phyloP scores from a whole-genome alignment of 2,329 filamentous ascomycete species.

The Cercospora beticola region DNA sequence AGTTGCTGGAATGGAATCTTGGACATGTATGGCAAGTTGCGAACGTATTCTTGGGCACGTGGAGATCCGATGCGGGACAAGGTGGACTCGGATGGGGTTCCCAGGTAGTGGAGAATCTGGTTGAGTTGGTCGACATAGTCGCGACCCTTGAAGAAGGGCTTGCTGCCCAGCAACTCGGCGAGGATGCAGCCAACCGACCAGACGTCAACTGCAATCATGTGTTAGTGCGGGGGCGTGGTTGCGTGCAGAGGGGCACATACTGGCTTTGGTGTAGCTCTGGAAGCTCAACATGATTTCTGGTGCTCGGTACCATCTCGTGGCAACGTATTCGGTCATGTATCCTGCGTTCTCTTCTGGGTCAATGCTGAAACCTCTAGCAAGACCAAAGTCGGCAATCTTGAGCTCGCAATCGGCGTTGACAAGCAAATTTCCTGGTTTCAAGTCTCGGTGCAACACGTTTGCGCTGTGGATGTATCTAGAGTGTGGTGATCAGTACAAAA shows the following conservation, averaged over 20 bases:
- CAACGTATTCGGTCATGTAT: slow-evolving; percentile 99
- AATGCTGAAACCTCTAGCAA: slow-evolving; percentile 93
- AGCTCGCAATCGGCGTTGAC: slow-evolving; percentile 99
- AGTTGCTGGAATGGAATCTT: slow-evolving; percentile 86
- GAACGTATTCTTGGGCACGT: slow-evolving; percentile 95
- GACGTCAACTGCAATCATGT: slow-evolving; percentile 71
- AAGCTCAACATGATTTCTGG: slow-evolving; percentile 99
- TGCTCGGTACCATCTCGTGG: slow-evolving; percentile 96
- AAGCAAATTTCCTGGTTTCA: slow-evolving; percentile 95
- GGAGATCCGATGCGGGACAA: slow-evolving; percentile 90
- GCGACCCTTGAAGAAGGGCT: slow-evolving; percentile 98
- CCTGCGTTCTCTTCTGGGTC: slow-evolving; percentile 98
- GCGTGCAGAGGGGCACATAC: slow-evolving; percentile 59
- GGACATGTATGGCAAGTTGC: slow-evolving; percentile 60
- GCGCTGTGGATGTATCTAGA: slow-evolving; percentile 86
- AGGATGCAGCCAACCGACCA: slow-evolving; percentile 99
- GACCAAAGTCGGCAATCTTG: slow-evolving; percentile 97
- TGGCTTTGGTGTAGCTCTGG: slow-evolving; percentile 99
- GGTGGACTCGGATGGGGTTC: slow-evolving; percentile 93
- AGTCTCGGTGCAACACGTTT: slow-evolving; percentile 92
- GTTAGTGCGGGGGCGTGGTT: slow-evolving; percentile 13
- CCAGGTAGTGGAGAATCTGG: slow-evolving; percentile 97
- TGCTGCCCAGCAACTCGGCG: slow-evolving; percentile 89
- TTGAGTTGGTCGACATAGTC: slow-evolving; percentile 99
- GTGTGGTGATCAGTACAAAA: not conserved